Conservation (phyloP, 1,284 basidiomycete genomes). For the Ustilago hordei region DNA sequence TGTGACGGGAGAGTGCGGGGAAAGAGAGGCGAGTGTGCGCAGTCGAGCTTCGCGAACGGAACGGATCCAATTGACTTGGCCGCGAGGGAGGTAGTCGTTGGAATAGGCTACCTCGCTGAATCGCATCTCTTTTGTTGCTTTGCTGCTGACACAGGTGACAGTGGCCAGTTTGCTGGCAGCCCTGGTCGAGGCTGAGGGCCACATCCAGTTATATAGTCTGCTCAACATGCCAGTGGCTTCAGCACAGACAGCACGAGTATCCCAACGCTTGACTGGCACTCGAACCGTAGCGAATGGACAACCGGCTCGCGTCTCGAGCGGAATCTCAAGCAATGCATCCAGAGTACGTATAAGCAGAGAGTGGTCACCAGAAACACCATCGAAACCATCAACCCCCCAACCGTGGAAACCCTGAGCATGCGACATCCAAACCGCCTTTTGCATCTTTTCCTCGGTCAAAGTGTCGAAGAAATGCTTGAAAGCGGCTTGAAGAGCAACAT, state of each 20-base stretch:
- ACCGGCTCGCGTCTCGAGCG: slow-evolving; percentile 33
- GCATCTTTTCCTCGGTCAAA: slow-evolving; percentile 48
- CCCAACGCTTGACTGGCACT: slow-evolving; percentile 29
- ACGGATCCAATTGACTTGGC: slow-evolving; percentile 45
- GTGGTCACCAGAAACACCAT: slow-evolving; percentile 51
- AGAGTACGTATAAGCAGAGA: slow-evolving; percentile 43
- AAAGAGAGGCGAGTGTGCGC: slow-evolving; percentile 16
- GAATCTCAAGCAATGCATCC: slow-evolving; percentile 46
- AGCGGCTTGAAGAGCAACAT: slow-evolving; percentile 42
- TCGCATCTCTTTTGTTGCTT: slow-evolving; percentile 41
- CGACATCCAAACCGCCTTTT: slow-evolving; percentile 51
- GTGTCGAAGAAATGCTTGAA: slow-evolving; percentile 51
- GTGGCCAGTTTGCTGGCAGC: slow-evolving; percentile 21
- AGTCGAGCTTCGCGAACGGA: slow-evolving; percentile 33
- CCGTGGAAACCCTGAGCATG: slow-evolving; percentile 53
- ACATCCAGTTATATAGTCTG: slow-evolving; percentile 43
- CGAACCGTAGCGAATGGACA: slow-evolving; percentile 43
- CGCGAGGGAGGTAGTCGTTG: slow-evolving; percentile 42
- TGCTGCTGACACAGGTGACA: slow-evolving; percentile 26
- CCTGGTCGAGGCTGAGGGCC: slow-evolving; percentile 10
- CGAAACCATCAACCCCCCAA: slow-evolving; percentile 50
- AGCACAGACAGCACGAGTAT: slow-evolving; percentile 28
- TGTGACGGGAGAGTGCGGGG: slow-evolving; percentile 22
- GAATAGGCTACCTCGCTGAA: slow-evolving; percentile 53
- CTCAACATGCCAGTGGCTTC: slow-evolving; percentile 20